These are phyloP conservation scores for Pluteus cervinus DNA, from an alignment of 768 basidiomycete species.

Conservation along the genomic window DNA sequence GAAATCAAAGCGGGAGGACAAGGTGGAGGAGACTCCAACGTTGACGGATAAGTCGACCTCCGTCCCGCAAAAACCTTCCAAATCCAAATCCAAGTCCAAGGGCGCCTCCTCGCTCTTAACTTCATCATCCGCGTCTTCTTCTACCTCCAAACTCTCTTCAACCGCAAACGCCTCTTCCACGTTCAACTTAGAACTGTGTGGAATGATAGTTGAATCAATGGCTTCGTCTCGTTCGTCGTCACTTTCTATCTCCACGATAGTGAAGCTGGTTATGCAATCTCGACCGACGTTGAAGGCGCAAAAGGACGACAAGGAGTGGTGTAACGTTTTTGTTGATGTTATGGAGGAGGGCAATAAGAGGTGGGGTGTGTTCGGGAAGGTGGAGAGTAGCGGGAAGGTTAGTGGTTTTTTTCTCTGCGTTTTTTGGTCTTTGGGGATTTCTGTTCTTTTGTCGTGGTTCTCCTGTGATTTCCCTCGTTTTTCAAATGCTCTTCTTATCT, in stretches of 20 bases:
- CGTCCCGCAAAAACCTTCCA: too few species aligned
- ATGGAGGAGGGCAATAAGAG: slow-evolving; percentile 38
- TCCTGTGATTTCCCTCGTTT: slow-evolving; percentile 1
- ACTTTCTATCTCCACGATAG: slow-evolving; percentile 48
- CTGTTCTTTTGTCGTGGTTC: too few species aligned
- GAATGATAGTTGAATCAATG: slow-evolving; percentile 66
- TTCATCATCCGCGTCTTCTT: slow-evolving; percentile 1
- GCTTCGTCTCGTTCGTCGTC: slow-evolving; percentile 70
- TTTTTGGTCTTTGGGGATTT: not conserved
- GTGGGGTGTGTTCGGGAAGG: slow-evolving; percentile 67
- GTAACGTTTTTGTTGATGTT: slow-evolving; percentile 41
- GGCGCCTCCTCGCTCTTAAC: slow-evolving; percentile 2
- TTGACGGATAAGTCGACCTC: not conserved
- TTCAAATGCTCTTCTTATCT: not conserved
- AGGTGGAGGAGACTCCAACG: not conserved
- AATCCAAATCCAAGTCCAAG: too few species aligned
- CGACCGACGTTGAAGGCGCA: slow-evolving; percentile 46
- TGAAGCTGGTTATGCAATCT: slow-evolving; percentile 41
- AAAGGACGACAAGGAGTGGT: slow-evolving; percentile 40
- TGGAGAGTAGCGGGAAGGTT: slow-evolving; percentile 60
- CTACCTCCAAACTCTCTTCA: slow-evolving; percentile 9
- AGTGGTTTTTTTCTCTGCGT: slow-evolving; percentile 13
- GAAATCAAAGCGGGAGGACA: not conserved
- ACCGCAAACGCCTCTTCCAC: slow-evolving; percentile 15
- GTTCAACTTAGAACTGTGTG: slow-evolving; percentile 42